Base-by-base conservation (phyloP, 2,329 filamentous ascomycete genomes). In the Ophiostoma fasciatum region DNA sequence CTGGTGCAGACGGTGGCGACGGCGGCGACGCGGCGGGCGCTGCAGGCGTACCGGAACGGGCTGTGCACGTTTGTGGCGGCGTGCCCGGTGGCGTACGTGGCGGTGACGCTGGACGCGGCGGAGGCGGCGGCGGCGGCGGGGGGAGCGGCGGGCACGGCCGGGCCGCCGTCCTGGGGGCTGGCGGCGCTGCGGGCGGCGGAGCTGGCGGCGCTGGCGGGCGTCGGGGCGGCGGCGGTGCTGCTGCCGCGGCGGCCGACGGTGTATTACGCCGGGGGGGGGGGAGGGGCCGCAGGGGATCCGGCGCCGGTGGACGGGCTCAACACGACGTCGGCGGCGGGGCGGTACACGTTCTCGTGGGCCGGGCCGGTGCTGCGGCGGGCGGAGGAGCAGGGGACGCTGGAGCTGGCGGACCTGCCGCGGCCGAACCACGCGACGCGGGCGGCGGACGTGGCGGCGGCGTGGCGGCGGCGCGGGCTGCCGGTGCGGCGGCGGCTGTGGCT, bases 241-340 rank as follows among this genome's bases (percentile, higher is more conserved):
- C 58, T 84, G 12, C 78, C 77, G 4, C 67, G 81, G 29, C 66
- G 81, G 10, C 81, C 81, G 4, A 63, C 75, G 36, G 73, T 85
- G 14, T 82, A 64, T 48, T 60, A 65, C 47, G 43, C 74, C 27
- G 73, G 63, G 19, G n/a, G n/a, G n/a, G n/a, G n/a, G n/a, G n/a
- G n/a, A n/a, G n/a, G n/a, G n/a, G n/a, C n/a, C n/a, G n/a, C n/a
- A n/a, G n/a, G n/a, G n/a, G n/a, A n/a, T n/a, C n/a, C n/a, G n/a
- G 59, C 63, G 31, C 50, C 62, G 4, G 75, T 88, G 22, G 80
- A 87, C 49, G 59, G 61, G 13, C 66, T 78, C 55, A 65, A 63
- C 46, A 78, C 75, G 0, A 62, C 61, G 4, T 74, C 75, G 3
- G 68, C 74, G 1, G 60, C 78, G 32, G 64, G 58, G 34, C 68